Evolutionary conservation across 1,139 yeast species (phyloP), one percentile per base, ranked within the genome.

Genomic region (Debaryomycetaceae sp.): DNA sequence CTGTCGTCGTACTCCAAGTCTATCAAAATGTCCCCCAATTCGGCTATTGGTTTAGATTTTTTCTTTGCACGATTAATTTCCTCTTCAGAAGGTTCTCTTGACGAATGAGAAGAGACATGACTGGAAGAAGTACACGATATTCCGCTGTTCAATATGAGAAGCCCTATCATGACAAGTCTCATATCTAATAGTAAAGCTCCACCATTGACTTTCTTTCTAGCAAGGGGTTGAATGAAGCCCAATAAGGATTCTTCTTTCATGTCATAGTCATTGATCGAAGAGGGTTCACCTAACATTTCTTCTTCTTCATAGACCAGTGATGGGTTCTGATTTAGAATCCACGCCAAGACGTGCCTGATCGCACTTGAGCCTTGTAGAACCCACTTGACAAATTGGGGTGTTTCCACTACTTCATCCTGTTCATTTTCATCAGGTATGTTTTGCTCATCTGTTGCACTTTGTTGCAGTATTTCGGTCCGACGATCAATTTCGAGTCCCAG

Each of bases 401-500:
- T 78, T 24, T 66, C 71, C 34, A 59, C 50, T 48, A 27, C 11
- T 51, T 52, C 58, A 27, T 27, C 31, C 11, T 7, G 11, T 45
- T 52, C 55, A 17, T 17, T 17, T 17, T 17, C 20, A 17, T 17
- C 20, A 17, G 20, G 20, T 9, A 34, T 6, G 22, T 31, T n/a
- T 24, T 23, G 37, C 9, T 13, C 4, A 5, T 39, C 42, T n/a
- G 29, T 29, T 23, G 24, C n/a, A 34, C 67, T 59, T 51, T 49
- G 65, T 56, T 58, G 76, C 60, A 62, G 68, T 54, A 72, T 72
- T 55, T 83, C 90, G 38, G 80, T 70, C 43, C 78, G 58, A 49
- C 89, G 66, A 58, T 84, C 91, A 41, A 83, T 77, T 52, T 81
- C 86, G 20, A 84, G 62, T 0, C 87, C 87, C 6, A 79, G 60